Evolutionary conservation across 352 stramenopile species (phyloP).

Genomic region (Pythium aristosporum): DNA sequence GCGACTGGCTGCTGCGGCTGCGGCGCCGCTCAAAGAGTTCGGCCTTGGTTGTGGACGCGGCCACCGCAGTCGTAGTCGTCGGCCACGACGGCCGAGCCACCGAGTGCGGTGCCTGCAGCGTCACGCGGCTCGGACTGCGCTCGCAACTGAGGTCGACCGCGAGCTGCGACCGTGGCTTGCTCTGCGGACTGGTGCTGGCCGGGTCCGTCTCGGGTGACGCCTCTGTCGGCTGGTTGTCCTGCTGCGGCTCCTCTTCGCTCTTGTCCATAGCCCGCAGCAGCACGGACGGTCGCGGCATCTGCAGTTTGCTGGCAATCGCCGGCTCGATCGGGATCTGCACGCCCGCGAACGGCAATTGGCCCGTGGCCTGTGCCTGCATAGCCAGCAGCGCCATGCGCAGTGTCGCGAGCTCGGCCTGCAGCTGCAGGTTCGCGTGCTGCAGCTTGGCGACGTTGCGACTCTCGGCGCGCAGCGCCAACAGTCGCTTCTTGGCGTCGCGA

Average conservation of each 20-base stretch:
- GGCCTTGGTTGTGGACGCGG: slow-evolving; percentile 24
- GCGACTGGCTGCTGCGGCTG: slow-evolving; percentile 17
- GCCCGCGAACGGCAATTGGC: not conserved
- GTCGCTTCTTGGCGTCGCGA: slow-evolving; percentile 35
- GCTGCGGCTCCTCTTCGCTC: not conserved
- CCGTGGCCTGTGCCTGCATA: slow-evolving; percentile 31
- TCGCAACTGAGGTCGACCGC: slow-evolving; percentile 16
- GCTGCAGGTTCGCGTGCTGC: slow-evolving; percentile 68
- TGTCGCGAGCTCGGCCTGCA: slow-evolving; percentile 61
- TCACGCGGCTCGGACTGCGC: slow-evolving; percentile 8
- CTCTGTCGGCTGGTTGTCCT: slow-evolving; percentile 5
- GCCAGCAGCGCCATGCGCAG: slow-evolving; percentile 56
- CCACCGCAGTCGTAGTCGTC: not conserved
- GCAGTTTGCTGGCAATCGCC: not conserved
- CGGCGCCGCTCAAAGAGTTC: slow-evolving; percentile 17
- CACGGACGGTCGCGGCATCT: slow-evolving; percentile 7
- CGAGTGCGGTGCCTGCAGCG: slow-evolving; percentile 15
- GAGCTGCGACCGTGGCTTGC: slow-evolving; percentile 6
- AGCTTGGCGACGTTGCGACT: slow-evolving; percentile 75
- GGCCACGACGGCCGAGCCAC: slow-evolving; percentile 2
- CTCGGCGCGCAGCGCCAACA: slow-evolving; percentile 54
- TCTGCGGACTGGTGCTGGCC: not conserved
- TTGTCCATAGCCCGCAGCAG: not conserved
- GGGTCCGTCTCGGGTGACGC: not conserved
- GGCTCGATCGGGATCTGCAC: slow-evolving; percentile 10